Base-by-base conservation (phyloP, 2,329 filamentous ascomycete genomes). In the Coleophoma eucalyptorum region DNA sequence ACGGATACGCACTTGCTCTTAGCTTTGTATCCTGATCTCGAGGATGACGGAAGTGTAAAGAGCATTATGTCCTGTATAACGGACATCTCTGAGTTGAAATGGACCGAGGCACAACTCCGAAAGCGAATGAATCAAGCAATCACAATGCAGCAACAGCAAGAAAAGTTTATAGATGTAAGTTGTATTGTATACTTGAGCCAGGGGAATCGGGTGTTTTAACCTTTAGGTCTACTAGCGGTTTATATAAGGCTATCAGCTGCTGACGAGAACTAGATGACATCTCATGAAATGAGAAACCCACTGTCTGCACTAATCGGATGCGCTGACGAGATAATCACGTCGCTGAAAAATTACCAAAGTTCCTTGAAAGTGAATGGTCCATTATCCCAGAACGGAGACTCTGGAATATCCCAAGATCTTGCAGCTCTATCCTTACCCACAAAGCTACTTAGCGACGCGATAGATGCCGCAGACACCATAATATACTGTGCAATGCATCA, bases 401-500 rank as follows among this genome's bases (percentile, higher is more conserved):
- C 32, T n/a, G 15, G 19, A 35, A 13, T 31, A 19, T 19, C 13
- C 18, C 69, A 89, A 3, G 59, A 78, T 19, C 66, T 61, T 35
- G 69, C 72, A 13, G 40, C 31, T 8, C 26, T 26, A 35, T 12
- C 20, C 26, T 26, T 70, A 16, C 62, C 63, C 4, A 65, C 60
- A 7, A 64, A 72, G 6, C 69, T 84, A 13, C 62, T 89, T 3
- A 70, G 72, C 10, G 81, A 79, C 60, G 83, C 81, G 46, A 78
- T 88, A 42, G 86, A 91, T 57, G 86, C 87, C n/a, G 85, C 87
- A 3, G 86, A 91, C 61, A 92, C 86, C 0, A 91, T 93, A 53
- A 81, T 84, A 20, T 77, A 87, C 6, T 92, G 88, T 58, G 84
- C 87, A 2, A 83, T 89, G 60, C 88, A 92, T 65, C 88, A 92